Percentiles rank a stretch among this genome's conserved stretches.
Conservation (phyloP, 1,284 basidiomycete species). For the Cystobasidium sp. region DNA sequence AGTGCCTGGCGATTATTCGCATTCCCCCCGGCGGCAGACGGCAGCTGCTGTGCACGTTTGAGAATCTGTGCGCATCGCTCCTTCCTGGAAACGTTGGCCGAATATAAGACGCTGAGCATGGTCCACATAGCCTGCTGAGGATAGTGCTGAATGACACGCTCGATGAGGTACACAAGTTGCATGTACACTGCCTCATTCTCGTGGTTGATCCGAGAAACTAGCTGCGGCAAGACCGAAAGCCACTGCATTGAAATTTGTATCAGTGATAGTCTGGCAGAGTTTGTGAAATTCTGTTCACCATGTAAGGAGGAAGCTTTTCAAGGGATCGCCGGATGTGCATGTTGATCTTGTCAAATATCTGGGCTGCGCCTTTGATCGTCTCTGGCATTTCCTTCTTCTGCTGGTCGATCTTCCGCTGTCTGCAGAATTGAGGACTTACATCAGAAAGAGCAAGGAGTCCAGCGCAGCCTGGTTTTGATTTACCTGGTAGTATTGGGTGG, state of each 20-base stretch:
- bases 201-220: conserved; percentile 92
- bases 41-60: conserved; percentile 65
- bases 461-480: neutral
- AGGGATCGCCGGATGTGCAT: conserved; percentile 65
- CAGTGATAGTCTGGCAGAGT: neutral
- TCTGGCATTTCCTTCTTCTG: neutral
- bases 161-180: conserved; percentile 72
- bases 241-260: conserved; percentile 66
- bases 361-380: conserved; percentile 48
- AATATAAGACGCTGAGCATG: conserved; percentile 86
- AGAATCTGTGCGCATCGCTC: conserved; percentile 70
- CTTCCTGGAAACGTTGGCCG: conserved; percentile 70
- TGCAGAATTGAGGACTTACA: neutral
- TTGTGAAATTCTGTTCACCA: conserved; percentile 60
- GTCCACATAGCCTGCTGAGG: conserved; percentile 94
- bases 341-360: conserved; percentile 66
- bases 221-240: conserved; percentile 95
- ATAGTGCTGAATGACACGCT: conserved; percentile 74
- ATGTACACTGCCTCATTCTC: conserved; percentile 70
- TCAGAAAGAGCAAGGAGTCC: neutral
- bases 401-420: conserved; percentile 19
- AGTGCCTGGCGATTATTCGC: conserved; percentile 13
- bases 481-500: neutral
- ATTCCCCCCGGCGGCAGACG: conserved; percentile 55
- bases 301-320: conserved; percentile 71